These are phyloP conservation scores for Colletotrichum siamense DNA, from an alignment of 2,329 filamentous ascomycete genomes.

Conservation along the genomic window DNA sequence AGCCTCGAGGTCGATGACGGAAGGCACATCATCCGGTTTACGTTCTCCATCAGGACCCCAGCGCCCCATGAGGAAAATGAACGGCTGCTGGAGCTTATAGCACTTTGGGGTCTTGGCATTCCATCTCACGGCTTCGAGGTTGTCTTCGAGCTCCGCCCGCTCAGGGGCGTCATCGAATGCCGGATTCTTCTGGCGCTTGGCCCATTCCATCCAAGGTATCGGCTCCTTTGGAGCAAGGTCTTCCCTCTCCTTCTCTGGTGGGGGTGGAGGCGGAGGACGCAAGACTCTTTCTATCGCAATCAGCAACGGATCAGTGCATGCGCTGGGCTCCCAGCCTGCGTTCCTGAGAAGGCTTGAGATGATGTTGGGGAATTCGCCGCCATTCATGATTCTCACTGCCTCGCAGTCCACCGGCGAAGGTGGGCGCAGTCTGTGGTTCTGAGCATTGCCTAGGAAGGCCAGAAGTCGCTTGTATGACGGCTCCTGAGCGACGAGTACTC, in stretches of 20 bases:
- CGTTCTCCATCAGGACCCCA: not conserved
- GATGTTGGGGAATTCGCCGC: not conserved
- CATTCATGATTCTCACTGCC: not conserved
- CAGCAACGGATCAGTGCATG: not conserved
- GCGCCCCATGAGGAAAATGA: not conserved
- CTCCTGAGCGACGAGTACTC: not conserved
- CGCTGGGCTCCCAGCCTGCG: not conserved
- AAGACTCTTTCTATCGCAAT: not conserved
- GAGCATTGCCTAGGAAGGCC: not conserved
- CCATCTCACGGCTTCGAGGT: not conserved
- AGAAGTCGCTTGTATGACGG: not conserved
- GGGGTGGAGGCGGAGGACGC: not conserved
- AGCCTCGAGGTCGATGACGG: not conserved
- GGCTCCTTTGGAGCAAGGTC: not conserved
- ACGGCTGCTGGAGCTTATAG: not conserved
- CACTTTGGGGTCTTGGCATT: not conserved
- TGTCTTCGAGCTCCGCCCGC: not conserved
- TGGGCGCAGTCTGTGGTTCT: not conserved
- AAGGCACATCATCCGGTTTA: not conserved
- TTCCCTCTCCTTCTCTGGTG: not conserved
- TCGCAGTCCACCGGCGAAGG: not conserved
- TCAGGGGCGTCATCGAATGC: not conserved
- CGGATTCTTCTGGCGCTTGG: not conserved
- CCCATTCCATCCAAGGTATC: not conserved
- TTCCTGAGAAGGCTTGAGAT: not conserved